These are phyloP conservation scores for Alternaria sp. DNA, from an alignment of 2,329 filamentous ascomycete genomes.

Conservation along the genomic window DNA sequence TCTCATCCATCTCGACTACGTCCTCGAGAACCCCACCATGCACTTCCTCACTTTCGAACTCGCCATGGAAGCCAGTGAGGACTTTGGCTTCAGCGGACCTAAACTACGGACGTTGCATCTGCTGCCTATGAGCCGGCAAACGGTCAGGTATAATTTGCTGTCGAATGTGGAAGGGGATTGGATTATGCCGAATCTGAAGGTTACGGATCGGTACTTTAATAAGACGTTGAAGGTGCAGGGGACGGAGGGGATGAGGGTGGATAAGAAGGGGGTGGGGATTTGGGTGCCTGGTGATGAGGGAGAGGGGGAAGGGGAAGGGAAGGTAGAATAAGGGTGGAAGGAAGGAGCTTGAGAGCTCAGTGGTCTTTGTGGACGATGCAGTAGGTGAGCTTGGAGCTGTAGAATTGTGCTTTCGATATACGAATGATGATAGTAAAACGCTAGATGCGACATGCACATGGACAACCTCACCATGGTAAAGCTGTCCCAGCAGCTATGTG, in stretches of 20 bases:
- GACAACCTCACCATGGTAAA: background rate
- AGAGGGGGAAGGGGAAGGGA: background rate
- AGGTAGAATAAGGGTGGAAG: background rate
- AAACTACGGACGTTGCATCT: slow-evolving; percentile 83
- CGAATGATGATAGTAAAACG: background rate
- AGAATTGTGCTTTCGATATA: background rate
- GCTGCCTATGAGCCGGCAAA: slow-evolving; percentile 78
- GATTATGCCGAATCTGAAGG: slow-evolving; percentile 75
- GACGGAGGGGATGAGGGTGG: slow-evolving; percentile 69
- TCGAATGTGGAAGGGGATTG: slow-evolving; percentile 69
- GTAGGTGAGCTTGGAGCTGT: background rate
- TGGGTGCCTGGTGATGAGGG: slow-evolving; percentile 43
- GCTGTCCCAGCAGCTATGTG: background rate
- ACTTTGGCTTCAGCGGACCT: slow-evolving; percentile 90
- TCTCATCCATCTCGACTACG: slow-evolving; percentile 62
- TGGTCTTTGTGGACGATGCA: background rate
- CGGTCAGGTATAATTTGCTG: slow-evolving; percentile 75
- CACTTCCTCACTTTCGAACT: slow-evolving; percentile 95
- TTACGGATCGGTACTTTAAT: slow-evolving; percentile 91
- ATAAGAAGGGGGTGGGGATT: slow-evolving; percentile 59
- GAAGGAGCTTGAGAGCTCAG: background rate
- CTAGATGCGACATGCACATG: background rate
- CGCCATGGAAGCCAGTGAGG: slow-evolving; percentile 88
- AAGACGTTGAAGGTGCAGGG: slow-evolving; percentile 83
- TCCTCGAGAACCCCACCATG: slow-evolving; percentile 90